These are phyloP conservation scores for Candida mattraensis DNA, from an alignment of 805 yeast species.

Conservation along the genomic window DNA sequence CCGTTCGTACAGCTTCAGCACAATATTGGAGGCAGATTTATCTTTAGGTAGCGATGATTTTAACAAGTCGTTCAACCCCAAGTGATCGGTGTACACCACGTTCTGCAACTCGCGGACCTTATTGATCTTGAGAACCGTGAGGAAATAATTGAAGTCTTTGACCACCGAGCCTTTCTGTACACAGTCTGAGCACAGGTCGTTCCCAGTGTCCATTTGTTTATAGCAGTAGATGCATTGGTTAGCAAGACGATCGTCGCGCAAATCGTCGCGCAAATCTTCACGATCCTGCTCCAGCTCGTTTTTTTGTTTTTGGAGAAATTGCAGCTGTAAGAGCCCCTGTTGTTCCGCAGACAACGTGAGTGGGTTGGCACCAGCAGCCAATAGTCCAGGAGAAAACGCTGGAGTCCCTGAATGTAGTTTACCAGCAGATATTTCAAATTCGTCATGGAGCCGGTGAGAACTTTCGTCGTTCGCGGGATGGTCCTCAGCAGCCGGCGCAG, in stretches of 20 bases:
- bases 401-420: too few species aligned
- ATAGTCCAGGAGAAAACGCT: constrained; percentile 1
- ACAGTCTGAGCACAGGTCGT: constrained; percentile 28
- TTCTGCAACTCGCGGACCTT: constrained; percentile 26
- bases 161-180: constrained; percentile 25
- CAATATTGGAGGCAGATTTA: constrained; percentile 23
- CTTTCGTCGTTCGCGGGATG: constrained; percentile 1
- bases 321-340: constrained; percentile 1
- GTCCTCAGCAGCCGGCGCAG: constrained; percentile 1
- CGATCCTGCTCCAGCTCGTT: constrained; percentile 4
- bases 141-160: constrained; percentile 25
- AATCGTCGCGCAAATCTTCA: background rate
- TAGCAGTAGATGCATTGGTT: constrained; percentile 17
- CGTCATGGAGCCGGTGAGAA: constrained; percentile 10
- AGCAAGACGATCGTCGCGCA: constrained; percentile 5
- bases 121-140: constrained; percentile 27
- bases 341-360: background rate
- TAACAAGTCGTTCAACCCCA: constrained; percentile 21
- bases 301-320: constrained; percentile 1
- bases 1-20: constrained; percentile 28
- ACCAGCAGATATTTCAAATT: constrained; percentile 12
- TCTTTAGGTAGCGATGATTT: constrained; percentile 23
- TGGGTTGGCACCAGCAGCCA: constrained; percentile 3
- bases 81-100: constrained; percentile 23
- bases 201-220: constrained; percentile 4